Evolutionary conservation across 306 rosid genomes (phyloP).

Genomic region (Amphicarpaea edgeworthii): DNA sequence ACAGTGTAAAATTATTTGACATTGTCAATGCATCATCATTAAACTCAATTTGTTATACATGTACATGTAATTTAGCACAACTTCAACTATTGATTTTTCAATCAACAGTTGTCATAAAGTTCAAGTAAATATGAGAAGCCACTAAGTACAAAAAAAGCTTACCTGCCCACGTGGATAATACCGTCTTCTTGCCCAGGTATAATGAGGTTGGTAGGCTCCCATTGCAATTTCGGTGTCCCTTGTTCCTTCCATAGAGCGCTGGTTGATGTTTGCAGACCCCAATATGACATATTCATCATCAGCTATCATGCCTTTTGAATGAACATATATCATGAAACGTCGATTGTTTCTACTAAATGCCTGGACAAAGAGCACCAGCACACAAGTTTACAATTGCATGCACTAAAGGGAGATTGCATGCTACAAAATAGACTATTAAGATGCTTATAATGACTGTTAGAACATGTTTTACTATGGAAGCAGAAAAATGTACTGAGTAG

Average conservation of each 20-base stretch:
- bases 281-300: slow-evolving; percentile 91
- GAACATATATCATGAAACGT: slow-evolving; percentile 97
- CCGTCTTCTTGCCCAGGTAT: slow-evolving; percentile 79
- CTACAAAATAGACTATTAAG: slow-evolving; percentile 4
- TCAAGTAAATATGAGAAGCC: slow-evolving; percentile 29
- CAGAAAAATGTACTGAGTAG: slow-evolving; percentile 30
- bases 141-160: background rate
- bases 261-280: slow-evolving; percentile 99
- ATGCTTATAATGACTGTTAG: background rate
- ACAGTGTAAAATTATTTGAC: too few species aligned
- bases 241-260: slow-evolving; percentile 98
- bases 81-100: background rate
- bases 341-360: slow-evolving; percentile 72
- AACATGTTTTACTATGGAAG: background rate
- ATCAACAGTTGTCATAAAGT: background rate
- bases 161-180: slow-evolving; percentile 85
- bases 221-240: slow-evolving; percentile 99
- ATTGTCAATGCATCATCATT: too few species aligned
- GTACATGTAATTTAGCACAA: too few species aligned
- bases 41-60: too few species aligned
- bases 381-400: slow-evolving; percentile 21
- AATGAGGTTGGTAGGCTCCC: slow-evolving; percentile 90
- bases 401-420: too few species aligned
- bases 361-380: slow-evolving; percentile 57
- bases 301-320: slow-evolving; percentile 97